Evolutionary conservation across 2,329 filamentous ascomycete genomes (phyloP), one percentile per base, ranked within the genome.

Genomic region (Hirsutella thompsonii): DNA sequence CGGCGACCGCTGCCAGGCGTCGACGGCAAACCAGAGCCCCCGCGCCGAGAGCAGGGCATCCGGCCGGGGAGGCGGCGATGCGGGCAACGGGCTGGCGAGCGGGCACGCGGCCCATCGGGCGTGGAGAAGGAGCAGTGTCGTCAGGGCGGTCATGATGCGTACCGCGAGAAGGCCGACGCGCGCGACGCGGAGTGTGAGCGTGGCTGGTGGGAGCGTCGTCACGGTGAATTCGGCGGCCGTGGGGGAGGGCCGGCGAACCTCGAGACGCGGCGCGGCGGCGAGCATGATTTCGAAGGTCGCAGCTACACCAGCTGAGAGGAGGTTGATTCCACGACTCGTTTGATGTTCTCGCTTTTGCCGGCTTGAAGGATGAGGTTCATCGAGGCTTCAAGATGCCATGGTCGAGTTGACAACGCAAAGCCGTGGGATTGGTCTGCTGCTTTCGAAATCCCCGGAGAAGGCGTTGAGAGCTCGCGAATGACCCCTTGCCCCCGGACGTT

Each of bases 151-250:
- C 47, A 68, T 48, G 33, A 72, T 44, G 28, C 71, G 67, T 26
- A 66, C 39, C 42, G 67, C 50, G 44, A 68, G 53, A 30, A 72
- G 60, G 36, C 69, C 47, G 36, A 57, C 45, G 39, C 70, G 59
- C 18, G 72, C 55, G 28, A 71, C 47, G 33, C 66, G 70, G 6
- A 72, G 61, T 2, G 69, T 52, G 14, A 72, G 45, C 0, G 71
- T 72, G 4, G 63, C 56, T 0, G 66, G 62, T 1, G 83, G 77
- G 36, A 79, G 76, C 43, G 89, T 95, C 29, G 89, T 92, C 42
- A 95, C 85, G 23, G 83, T 93, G 70, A 90, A 96, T 49, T 85
- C 83, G 57, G 85, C 80, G n/a, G 92, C 94, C 3, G 88, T 93
- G 37, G 86, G 81, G 20, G 92, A 89, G 38, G 85, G 83, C 19